Base-by-base conservation (phyloP, 140 eudicot genomes). In the Oenanthe javanica region DNA sequence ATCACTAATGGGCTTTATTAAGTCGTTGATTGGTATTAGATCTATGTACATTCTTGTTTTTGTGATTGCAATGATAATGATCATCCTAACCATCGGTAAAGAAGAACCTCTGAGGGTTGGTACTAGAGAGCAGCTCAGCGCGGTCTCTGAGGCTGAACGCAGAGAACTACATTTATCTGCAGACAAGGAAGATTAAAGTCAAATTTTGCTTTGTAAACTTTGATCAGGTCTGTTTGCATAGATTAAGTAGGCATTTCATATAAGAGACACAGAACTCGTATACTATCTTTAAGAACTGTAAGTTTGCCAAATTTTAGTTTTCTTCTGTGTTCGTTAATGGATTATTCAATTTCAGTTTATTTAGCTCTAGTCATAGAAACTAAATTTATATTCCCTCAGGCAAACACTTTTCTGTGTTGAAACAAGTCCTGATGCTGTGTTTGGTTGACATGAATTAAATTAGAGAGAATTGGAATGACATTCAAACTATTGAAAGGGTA, bases 31-130 rank as follows among this genome's bases (percentile, higher is more conserved):
- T 11, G 99, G 97, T 66, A 77, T 87, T 72, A 84, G 90, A 84
- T 75, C 84, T 18, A 51, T 87, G 36, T 87, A 87, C 83, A 83
- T 92, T 27, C 0, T 94, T 9, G 77, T 94, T 25, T 88, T 94
- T 81, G 79, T 92, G 82, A 83, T 87, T 45, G 87, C 88, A 31
- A 90, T 92, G n/a, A 25, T 92, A 55, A 66, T 88, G 77, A 77
- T 94, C 48, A 84, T 94, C 66, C 84, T 77, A 45, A 81, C 88
- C 18, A 12, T 90, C 48, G 82, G 86, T 16, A 85, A 87, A 61
- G 92, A 94, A 74, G 99, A 94, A 63, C 93, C 97, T 46, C 75
- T 84, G 76, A 79, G 61, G 51, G 89, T 82, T 79, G 93, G 87
- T 83, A 86, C 86, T 31, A 85, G 90, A 45, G 91, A 86, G 79